Evolutionary conservation across 495 filamentous ascomycete genomes (phyloP).

Genomic region (Lasiosphaeria miniovina): DNA sequence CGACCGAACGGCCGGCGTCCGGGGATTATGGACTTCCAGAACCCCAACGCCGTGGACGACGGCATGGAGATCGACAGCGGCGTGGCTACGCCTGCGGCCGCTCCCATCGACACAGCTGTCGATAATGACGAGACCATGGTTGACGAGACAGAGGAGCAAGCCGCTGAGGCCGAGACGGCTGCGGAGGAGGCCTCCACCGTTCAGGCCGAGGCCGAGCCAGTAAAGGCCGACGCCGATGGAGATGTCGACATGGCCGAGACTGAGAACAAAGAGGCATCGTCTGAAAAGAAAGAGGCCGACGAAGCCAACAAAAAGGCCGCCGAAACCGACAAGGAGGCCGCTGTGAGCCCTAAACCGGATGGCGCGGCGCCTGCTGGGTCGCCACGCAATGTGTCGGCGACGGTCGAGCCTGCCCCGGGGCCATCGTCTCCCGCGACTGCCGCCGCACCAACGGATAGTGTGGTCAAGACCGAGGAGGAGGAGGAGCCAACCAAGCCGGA

Average conservation of each 20-base stretch:
- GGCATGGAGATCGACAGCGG: constrained; percentile 59
- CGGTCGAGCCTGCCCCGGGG: too few species aligned
- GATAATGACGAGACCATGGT: constrained; percentile 60
- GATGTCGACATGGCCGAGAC: constrained; percentile 37
- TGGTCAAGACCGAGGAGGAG: too few species aligned
- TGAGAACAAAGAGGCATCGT: constrained; percentile 24
- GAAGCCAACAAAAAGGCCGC: constrained; percentile 1
- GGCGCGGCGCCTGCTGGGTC: too few species aligned
- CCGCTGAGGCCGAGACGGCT: constrained; percentile 10
- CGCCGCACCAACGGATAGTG: too few species aligned
- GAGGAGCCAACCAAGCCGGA: too few species aligned
- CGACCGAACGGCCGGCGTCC: constrained; percentile 57
- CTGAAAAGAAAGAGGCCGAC: constrained; percentile 35
- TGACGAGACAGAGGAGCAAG: constrained; percentile 38
- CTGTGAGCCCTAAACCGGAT: too few species aligned
- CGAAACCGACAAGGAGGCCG: too few species aligned
- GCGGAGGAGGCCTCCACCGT: constrained; percentile 5
- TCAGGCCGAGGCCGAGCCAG: constrained; percentile 1
- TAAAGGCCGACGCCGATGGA: constrained; percentile 32
- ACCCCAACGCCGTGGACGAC: constrained; percentile 62
- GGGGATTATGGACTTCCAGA: constrained; percentile 70
- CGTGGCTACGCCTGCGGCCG: constrained; percentile 44
- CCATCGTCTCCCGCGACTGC: too few species aligned
- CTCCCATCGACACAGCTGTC: constrained; percentile 45
- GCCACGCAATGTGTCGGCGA: too few species aligned